Conservation (phyloP, 177 flowering plant species). For the Vitis hybrid region DNA sequence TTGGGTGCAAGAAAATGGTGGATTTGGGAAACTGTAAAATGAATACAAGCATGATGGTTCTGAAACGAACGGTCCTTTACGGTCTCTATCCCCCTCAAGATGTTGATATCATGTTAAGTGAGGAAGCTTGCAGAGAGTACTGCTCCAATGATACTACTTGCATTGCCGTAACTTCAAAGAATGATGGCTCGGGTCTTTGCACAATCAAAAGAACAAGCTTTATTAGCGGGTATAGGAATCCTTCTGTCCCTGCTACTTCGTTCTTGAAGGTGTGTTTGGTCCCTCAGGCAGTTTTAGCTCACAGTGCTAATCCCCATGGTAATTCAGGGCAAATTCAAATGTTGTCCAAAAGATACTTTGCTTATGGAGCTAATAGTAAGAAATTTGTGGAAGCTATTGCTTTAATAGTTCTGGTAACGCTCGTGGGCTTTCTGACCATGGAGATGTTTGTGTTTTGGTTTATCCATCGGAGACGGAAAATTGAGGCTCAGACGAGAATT, state of each 20-base stretch:
- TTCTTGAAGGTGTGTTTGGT: conserved; percentile 52
- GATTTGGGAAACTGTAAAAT: conserved; percentile 53
- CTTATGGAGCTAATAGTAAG: conserved; percentile 10
- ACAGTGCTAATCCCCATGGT: conserved; percentile 21
- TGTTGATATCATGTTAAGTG: conserved; percentile 39
- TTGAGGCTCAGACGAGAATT: conserved; percentile 28
- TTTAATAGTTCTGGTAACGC: conserved; percentile 33
- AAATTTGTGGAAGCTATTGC: conserved; percentile 27
- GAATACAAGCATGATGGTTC: conserved; percentile 38
- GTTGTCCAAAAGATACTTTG: conserved; percentile 10
- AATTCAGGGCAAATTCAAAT: conserved; percentile 9
- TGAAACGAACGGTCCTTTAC: conserved; percentile 47
- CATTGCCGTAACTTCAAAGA: conserved; percentile 45
- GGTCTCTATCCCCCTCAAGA: conserved; percentile 60
- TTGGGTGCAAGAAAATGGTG: conserved; percentile 46
- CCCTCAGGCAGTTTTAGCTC: conserved; percentile 52
- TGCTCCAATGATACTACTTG: conserved; percentile 47
- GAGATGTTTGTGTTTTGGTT: conserved; percentile 35
- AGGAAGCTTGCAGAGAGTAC: conserved; percentile 37
- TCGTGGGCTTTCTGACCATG: conserved; percentile 22
- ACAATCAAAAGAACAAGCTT: conserved; percentile 45
- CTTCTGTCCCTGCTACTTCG: conserved; percentile 34
- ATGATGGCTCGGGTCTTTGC: conserved; percentile 62
- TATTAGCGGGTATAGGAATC: conserved; percentile 43
- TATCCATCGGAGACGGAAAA: conserved; percentile 29